A percentile compares a stretch with the other conserved stretches of the same genome.
Evolutionary conservation across 164 flowering plant species (phyloP).

Genomic region (Stephania yunnanensis): DNA sequence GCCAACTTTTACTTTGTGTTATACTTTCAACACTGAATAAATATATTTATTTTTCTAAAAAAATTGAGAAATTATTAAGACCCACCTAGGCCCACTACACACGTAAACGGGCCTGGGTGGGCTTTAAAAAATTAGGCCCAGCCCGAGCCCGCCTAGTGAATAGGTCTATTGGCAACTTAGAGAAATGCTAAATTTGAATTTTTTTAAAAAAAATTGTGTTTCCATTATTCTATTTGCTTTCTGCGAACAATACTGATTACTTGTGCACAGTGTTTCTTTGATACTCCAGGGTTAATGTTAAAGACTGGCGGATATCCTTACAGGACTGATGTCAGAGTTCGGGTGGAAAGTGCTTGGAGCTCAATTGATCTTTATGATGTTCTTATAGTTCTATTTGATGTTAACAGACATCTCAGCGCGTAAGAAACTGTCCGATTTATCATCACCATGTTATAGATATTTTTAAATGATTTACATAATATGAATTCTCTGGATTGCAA

Average conservation of each 20-base stretch:
- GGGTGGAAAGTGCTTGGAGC: conserved; percentile 87
- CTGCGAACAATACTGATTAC: conserved; percentile 11
- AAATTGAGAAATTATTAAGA: too few species aligned
- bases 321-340: conserved; percentile 57
- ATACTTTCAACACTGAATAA: too few species aligned
- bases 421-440: conserved; percentile 21
- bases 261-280: conserved; percentile 84
- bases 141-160: too few species aligned
- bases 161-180: too few species aligned
- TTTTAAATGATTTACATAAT: background rate
- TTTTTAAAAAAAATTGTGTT: background rate
- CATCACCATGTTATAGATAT: background rate
- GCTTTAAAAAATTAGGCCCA: too few species aligned
- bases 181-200: too few species aligned
- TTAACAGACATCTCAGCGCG: conserved; percentile 79
- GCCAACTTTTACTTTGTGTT: too few species aligned
- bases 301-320: conserved; percentile 52
- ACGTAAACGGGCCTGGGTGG: too few species aligned
- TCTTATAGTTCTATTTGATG: conserved; percentile 90
- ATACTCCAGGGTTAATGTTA: conserved; percentile 89
- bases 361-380: conserved; percentile 71
- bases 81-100: too few species aligned
- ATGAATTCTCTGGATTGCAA: background rate
- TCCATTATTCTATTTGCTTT: background rate
- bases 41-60: too few species aligned